Evolutionary conservation across 73 alveolate species (phyloP).

Genomic region (Paramecium tetraurelia): DNA sequence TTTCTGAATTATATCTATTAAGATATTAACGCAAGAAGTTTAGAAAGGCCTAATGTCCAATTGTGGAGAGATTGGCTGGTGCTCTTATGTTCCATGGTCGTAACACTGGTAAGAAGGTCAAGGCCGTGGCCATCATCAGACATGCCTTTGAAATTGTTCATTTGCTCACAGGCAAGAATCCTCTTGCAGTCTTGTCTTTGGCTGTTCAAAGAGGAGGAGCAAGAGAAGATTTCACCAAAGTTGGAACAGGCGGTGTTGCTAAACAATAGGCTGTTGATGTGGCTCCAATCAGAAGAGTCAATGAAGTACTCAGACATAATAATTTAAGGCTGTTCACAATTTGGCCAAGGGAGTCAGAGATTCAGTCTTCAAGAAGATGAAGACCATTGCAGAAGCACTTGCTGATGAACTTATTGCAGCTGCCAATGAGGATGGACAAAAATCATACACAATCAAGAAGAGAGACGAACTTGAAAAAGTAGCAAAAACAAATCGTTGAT

Average conservation of each 20-base stretch:
- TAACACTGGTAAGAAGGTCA: conserved; percentile 98
- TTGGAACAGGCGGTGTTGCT: conserved; percentile 99
- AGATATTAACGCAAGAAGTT: conserved; percentile 94
- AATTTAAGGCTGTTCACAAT: conserved; percentile 87
- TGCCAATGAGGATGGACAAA: conserved; percentile 88
- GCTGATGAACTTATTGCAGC: conserved; percentile 98
- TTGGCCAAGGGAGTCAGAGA: conserved; percentile 96
- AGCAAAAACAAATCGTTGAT: conserved; percentile 98
- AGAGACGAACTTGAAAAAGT: conserved; percentile 97
- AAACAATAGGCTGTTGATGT: conserved; percentile 99
- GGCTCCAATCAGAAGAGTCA: conserved; percentile 99
- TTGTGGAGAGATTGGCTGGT: conserved; percentile 95
- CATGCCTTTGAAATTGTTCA: conserved; percentile 97
- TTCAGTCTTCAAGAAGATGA: conserved; percentile 96
- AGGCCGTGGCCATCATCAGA: conserved; percentile 97
- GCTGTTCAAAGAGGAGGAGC: conserved; percentile 99
- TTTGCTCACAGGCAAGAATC: conserved; percentile 96
- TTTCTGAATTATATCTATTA: background rate
- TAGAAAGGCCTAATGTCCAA: conserved; percentile 99
- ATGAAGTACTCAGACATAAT: conserved; percentile 57
- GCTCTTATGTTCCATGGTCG: conserved; percentile 97
- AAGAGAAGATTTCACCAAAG: conserved; percentile 99
- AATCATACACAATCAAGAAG: conserved; percentile 96
- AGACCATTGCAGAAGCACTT: conserved; percentile 96
- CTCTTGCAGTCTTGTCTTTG: conserved; percentile 91